Base-by-base conservation (phyloP, 495 filamentous ascomycete species). In the Aspergillus homomorphus region DNA sequence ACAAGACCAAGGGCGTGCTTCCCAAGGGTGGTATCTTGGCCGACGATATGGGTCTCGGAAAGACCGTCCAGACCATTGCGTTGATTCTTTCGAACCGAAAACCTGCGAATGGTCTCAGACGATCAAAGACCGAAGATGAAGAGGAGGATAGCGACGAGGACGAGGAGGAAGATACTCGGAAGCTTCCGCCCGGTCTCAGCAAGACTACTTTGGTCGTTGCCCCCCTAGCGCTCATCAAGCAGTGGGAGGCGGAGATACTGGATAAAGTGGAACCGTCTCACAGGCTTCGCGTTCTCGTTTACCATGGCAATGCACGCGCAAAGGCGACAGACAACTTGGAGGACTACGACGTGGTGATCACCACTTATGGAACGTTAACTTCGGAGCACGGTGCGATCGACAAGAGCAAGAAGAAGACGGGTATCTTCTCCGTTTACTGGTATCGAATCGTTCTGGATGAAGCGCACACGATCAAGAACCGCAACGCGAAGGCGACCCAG, bases 391-490 rank as follows among this genome's bases (percentile, higher is more conserved):
- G 82, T 2, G 83, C 83, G 57, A 84, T 85, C 33, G 84, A 83
- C 21, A 81, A 83, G 59, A 77, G 71, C 43, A 77, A 73, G 42
- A 74, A 86, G 19, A 88, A 92, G 62, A 81, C 87, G 43, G 93
- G 92, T 10, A 90, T 92, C 58, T 96, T 98, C 65, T 90, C 89
- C 48, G 75, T 96, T 8, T 85, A 92, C 67, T 98, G 94, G 94
- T 97, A 91, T 69, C 89, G 94, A 19, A 84, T 97, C 58, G 93
- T 98, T 51, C 81, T 98, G 16, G 94, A 98, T 60, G 94, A 98
- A 75, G 94, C 94, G 4, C 94, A 97, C 72, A 95, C 89, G 0
- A 98, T 98, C 79, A 98, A 98, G 74, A 98, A 98, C 71, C 87
- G 92, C 22, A 96, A 94, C 66, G 92, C 94, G 16, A 98, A 98